Evolutionary conservation across 192 early-diverging fungal genomes (phyloP).

Genomic region (Umbelopsis ramanniana): DNA sequence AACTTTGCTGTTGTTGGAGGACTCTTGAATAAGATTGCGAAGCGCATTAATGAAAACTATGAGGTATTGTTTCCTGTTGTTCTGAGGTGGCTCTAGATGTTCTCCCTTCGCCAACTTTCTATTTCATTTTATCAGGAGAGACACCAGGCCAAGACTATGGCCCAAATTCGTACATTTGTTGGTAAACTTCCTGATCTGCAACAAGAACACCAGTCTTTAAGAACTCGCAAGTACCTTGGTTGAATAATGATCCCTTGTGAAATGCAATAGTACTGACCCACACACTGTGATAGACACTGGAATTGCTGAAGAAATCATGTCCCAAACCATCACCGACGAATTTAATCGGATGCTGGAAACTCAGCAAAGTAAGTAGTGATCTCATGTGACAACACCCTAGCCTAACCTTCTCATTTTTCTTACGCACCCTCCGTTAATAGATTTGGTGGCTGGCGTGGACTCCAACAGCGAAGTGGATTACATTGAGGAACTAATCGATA

Average conservation of each 20-base stretch:
- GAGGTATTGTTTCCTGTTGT: slow-evolving; percentile 53
- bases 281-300: slow-evolving; percentile 59
- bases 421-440: slow-evolving; percentile 37
- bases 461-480: slow-evolving; percentile 72
- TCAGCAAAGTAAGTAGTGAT: slow-evolving; percentile 75
- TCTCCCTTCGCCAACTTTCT: neutral
- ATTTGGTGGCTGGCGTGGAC: slow-evolving; percentile 75
- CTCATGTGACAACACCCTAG: slow-evolving; percentile 31
- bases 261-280: neutral
- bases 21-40: slow-evolving; percentile 81
- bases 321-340: slow-evolving; percentile 76
- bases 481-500: slow-evolving; percentile 86
- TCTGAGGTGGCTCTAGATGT: too few species aligned
- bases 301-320: slow-evolving; percentile 82
- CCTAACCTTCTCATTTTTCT: slow-evolving; percentile 31
- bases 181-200: slow-evolving; percentile 82
- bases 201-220: slow-evolving; percentile 84
- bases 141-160: slow-evolving; percentile 88
- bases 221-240: slow-evolving; percentile 59
- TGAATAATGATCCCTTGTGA: neutral
- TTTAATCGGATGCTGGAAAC: slow-evolving; percentile 86
- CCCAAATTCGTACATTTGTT: slow-evolving; percentile 93
- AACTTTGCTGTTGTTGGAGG: slow-evolving; percentile 92
- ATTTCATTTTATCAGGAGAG: slow-evolving; percentile 57
- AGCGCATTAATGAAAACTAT: slow-evolving; percentile 84